Evolutionary conservation across 2,329 filamentous ascomycete species (phyloP), one percentile per base, ranked within the genome.

Genomic region (Fusarium avenaceum): DNA sequence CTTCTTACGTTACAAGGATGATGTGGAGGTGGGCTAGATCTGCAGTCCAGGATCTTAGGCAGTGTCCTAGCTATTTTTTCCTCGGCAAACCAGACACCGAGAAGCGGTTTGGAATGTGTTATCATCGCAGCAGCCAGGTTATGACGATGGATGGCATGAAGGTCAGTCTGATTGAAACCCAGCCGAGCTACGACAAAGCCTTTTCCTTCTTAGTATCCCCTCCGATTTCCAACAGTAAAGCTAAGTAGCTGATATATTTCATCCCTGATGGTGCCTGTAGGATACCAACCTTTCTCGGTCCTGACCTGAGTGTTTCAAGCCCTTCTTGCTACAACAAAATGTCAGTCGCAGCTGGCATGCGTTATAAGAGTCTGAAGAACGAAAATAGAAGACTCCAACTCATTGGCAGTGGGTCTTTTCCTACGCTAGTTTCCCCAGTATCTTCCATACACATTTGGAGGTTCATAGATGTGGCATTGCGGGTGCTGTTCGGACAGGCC

Each of bases 21-120:
- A 63, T 63, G 65, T 72, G 70, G 66, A 57, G 50, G 60, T 43
- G 56, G 67, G 63, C 59, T 68, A 67, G 72, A 74, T 74, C 72
- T 74, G 69, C 72, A 62, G 67, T 68, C 72, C 72, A 60, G 72
- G 69, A 71, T 61, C 63, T 63, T 65, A 65, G 71, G 65, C 56
- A 60, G 57, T 38, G 51, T 54, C 24, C 45, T 45, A 47, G 20
- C 30, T 40, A 65, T 63, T 38, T 51, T 52, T 47, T 51, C 38
- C 51, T 54, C 38, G 49, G 33, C 50, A 65, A 26, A 22, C 33
- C 8, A 54, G 24, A 46, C 20, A 46, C 40, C 56, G 35, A 40
- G 42, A 42, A 67, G 51, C 45, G 45, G 17, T 39, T 45, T 48
- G 32, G 38, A 49, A 44, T 55, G 38, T 39, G 24, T 38, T 58